Conservation (phyloP, 306 rosid species). For the Geum urbanum region DNA sequence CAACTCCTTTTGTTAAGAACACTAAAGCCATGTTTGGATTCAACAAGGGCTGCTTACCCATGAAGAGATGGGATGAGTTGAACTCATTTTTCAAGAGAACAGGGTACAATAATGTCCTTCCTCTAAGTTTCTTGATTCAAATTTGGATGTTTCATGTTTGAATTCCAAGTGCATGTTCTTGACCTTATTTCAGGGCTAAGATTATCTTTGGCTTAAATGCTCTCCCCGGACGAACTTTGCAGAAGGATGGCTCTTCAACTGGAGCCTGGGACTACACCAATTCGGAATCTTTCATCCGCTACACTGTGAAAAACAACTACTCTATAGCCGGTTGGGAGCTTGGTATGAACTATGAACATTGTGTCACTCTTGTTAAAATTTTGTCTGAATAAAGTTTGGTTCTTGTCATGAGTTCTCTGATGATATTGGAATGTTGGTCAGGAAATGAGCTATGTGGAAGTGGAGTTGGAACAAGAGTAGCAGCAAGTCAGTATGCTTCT, state of each 20-base stretch:
- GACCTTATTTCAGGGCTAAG: conserved; percentile 60
- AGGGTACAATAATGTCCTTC: conserved; percentile 44
- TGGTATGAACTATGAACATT: conserved; percentile 41
- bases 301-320: conserved; percentile 64
- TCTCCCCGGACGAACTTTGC: conserved; percentile 51
- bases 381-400: not conserved
- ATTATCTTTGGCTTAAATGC: conserved; percentile 83
- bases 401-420: not conserved
- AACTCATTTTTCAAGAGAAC: conserved; percentile 69
- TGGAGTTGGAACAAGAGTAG: conserved; percentile 68
- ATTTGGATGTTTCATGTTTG: not conserved
- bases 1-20: conserved; percentile 42
- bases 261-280: conserved; percentile 78
- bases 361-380: not conserved
- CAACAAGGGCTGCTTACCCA: conserved; percentile 72
- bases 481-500: conserved; percentile 63
- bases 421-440: conserved; percentile 20
- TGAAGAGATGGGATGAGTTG: conserved; percentile 86
- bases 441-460: conserved; percentile 83
- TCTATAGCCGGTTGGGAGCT: conserved; percentile 89
- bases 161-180: conserved; percentile 11
- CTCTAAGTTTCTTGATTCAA: conserved; percentile 9
- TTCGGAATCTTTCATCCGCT: conserved; percentile 69
- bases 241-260: conserved; percentile 30
- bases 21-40: conserved; percentile 55